These are phyloP conservation scores for Globisporangium paroecandrum DNA, from an alignment of 352 stramenopile genomes.

Conservation along the genomic window DNA sequence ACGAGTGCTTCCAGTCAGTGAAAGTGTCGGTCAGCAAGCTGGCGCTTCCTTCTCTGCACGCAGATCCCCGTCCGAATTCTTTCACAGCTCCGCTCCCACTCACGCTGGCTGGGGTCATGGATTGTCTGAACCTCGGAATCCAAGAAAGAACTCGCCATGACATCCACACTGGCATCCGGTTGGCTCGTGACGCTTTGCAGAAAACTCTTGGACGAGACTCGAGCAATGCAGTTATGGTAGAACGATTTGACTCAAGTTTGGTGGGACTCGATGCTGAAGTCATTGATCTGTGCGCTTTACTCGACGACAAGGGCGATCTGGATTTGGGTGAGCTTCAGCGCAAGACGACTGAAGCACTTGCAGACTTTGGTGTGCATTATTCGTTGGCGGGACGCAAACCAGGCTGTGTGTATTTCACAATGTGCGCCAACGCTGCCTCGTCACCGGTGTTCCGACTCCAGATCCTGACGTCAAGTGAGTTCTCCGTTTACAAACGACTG, in stretches of 20 bases:
- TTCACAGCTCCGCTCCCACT: conserved; percentile 14
- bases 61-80: conserved; percentile 2
- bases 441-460: conserved; percentile 28
- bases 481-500: conserved; percentile 15
- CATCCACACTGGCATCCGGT: conserved; percentile 6
- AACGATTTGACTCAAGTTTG: conserved; percentile 38
- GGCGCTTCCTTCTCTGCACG: conserved; percentile 16
- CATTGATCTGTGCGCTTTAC: conserved; percentile 29
- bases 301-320: conserved; percentile 9
- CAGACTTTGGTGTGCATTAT: not conserved
- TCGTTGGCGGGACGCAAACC: conserved; percentile 9
- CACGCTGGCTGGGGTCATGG: conserved; percentile 15
- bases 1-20: not conserved
- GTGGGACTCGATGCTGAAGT: conserved; percentile 22
- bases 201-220: conserved; percentile 7
- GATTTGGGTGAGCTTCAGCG: not conserved
- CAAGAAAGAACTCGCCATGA: conserved; percentile 15
- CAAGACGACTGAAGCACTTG: not conserved
- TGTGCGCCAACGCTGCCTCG: conserved; percentile 18
- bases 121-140: conserved; percentile 13
- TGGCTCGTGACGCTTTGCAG: conserved; percentile 5
- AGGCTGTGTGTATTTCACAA: conserved; percentile 28
- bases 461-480: conserved; percentile 13
- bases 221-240: conserved; percentile 3
- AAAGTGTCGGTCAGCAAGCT: conserved; percentile 19